Percentiles rank a stretch among this genome's conserved stretches.
Conservation (phyloP, 768 basidiomycete species). For the Rhodocollybia butyracea region DNA sequence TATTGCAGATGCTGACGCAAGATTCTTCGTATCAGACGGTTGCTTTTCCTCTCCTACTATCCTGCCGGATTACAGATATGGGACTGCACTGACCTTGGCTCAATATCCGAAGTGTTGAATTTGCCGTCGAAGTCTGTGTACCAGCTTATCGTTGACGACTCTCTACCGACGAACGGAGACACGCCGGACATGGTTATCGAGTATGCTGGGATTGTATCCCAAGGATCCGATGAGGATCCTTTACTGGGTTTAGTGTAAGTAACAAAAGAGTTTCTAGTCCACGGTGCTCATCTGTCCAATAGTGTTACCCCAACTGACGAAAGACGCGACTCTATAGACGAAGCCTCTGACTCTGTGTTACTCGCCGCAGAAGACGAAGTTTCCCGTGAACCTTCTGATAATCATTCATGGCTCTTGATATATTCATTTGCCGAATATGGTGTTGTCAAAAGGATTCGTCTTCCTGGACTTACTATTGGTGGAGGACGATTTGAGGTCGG, state of each 20-base stretch:
- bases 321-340: slow-evolving; percentile 1
- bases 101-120: slow-evolving; percentile 53
- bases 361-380: background rate
- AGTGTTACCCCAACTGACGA: slow-evolving; percentile 8
- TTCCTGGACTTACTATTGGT: slow-evolving; percentile 35
- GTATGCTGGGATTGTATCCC: slow-evolving; percentile 4
- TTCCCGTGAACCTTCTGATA: background rate
- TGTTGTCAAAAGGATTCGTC: slow-evolving; percentile 33
- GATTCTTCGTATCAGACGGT: slow-evolving; percentile 26
- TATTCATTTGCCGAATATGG: slow-evolving; percentile 5
- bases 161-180: background rate
- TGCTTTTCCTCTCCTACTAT: slow-evolving; percentile 52
- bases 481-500: slow-evolving; percentile 39
- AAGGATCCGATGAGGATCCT: background rate
- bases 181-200: background rate
- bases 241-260: slow-evolving; percentile 3
- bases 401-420: background rate
- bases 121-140: slow-evolving; percentile 18
- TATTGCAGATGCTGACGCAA: background rate
- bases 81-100: slow-evolving; percentile 50
- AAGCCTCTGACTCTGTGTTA: slow-evolving; percentile 6
- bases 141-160: slow-evolving; percentile 2
- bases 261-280: background rate
- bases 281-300: background rate
- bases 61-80: slow-evolving; percentile 52